phyloP scores from a whole-genome alignment of 176 grass and related monocot genomes.

The Dactylis glomerata region DNA sequence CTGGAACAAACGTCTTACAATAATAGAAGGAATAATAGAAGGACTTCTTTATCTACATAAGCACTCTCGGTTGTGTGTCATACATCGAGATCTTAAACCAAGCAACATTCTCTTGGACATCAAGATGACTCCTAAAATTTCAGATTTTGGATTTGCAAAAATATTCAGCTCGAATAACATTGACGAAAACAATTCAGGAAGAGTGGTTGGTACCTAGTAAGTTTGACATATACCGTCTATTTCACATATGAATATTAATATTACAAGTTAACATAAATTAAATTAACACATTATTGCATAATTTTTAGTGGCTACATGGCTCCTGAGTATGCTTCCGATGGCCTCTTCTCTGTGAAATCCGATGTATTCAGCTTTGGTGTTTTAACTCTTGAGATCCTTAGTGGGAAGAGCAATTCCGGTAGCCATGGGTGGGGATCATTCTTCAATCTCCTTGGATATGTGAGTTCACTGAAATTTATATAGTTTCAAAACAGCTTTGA shows the following conservation, averaged over 20 bases:
- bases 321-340: background rate
- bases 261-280: too few species aligned
- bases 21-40: slow-evolving; percentile 39
- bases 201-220: too few species aligned
- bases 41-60: slow-evolving; percentile 52
- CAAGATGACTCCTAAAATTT: slow-evolving; percentile 30
- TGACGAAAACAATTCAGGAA: too few species aligned
- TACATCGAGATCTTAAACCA: slow-evolving; percentile 51
- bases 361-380: slow-evolving; percentile 14
- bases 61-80: slow-evolving; percentile 34
- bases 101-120: slow-evolving; percentile 42
- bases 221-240: too few species aligned
- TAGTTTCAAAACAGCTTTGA: too few species aligned
- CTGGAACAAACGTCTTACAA: background rate
- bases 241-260: too few species aligned
- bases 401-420: background rate
- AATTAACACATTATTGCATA: too few species aligned
- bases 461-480: too few species aligned
- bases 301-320: slow-evolving; percentile 6
- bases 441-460: too few species aligned
- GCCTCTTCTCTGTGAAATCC: background rate
- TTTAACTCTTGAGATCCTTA: slow-evolving; percentile 10
- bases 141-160: slow-evolving; percentile 43
- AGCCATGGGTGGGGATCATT: too few species aligned
- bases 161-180: slow-evolving; percentile 36